phyloP scores from a whole-genome alignment of 495 filamentous ascomycete genomes.

The Trichoderma reesei region DNA sequence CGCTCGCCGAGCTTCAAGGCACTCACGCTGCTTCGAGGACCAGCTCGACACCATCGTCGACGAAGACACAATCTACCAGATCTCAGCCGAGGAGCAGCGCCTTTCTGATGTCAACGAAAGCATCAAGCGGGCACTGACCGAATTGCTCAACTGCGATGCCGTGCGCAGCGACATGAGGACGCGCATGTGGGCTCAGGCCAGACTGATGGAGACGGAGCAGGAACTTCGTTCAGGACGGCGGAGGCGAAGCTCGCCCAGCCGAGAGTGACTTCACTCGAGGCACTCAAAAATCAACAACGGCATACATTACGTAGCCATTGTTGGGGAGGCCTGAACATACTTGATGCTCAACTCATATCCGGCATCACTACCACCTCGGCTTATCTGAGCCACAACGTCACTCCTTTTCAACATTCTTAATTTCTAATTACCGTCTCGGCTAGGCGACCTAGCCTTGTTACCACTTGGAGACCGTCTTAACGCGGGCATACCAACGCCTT shows the following conservation, averaged over 20 bases:
- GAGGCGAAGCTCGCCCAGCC: conserved; percentile 27
- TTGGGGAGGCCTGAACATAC: neutral
- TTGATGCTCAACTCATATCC: neutral
- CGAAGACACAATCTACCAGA: conserved; percentile 27
- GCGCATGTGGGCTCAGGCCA: conserved; percentile 51
- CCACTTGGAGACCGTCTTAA: neutral
- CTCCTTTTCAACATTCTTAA: conserved; percentile 2
- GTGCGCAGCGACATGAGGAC: conserved; percentile 45
- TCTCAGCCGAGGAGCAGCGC: conserved; percentile 43
- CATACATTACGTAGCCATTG: neutral
- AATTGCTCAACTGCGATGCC: conserved; percentile 53
- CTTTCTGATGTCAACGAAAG: conserved; percentile 52
- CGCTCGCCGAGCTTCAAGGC: neutral
- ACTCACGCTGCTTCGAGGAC: conserved; percentile 11
- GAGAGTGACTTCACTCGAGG: neutral
- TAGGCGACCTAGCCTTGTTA: neutral
- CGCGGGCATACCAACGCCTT: neutral
- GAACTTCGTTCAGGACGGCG: conserved; percentile 42
- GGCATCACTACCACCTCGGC: neutral
- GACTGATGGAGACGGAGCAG: conserved; percentile 54
- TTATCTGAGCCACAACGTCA: neutral
- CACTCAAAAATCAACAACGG: neutral
- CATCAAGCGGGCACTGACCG: conserved; percentile 55
- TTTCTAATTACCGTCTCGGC: neutral
- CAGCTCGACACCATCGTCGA: conserved; percentile 28